Percentiles rank a stretch among this genome's conserved stretches.
Evolutionary conservation across 2,329 filamentous ascomycete genomes (phyloP).

Genomic region (Cladosporium sp.): DNA sequence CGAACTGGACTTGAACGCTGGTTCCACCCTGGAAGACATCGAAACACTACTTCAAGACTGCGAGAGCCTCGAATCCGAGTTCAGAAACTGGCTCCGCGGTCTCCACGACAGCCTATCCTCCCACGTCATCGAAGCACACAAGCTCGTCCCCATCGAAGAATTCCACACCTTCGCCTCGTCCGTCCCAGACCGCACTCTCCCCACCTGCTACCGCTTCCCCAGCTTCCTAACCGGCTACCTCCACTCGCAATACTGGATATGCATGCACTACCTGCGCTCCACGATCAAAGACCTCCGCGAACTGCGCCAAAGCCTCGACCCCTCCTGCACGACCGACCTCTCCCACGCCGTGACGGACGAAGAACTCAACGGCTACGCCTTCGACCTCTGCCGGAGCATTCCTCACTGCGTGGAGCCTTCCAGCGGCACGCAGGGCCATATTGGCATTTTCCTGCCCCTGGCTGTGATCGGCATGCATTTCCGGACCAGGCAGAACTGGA

Average conservation of each 20-base stretch:
- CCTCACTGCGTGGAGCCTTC: slow-evolving; percentile 28
- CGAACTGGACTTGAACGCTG: slow-evolving; percentile 14
- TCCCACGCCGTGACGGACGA: slow-evolving; percentile 16
- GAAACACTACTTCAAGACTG: slow-evolving; percentile 21
- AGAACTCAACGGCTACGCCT: slow-evolving; percentile 23
- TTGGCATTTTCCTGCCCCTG: slow-evolving; percentile 30
- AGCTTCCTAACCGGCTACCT: slow-evolving; percentile 29
- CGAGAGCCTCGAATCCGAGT: slow-evolving; percentile 18
- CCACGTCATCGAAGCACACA: slow-evolving; percentile 13
- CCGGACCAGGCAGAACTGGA: slow-evolving; percentile 10
- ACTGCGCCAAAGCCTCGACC: slow-evolving; percentile 5
- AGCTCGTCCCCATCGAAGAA: slow-evolving; percentile 19
- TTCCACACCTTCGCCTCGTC: slow-evolving; percentile 24
- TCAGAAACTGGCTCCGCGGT: slow-evolving; percentile 22
- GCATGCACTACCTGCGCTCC: slow-evolving; percentile 26
- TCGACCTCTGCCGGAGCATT: slow-evolving; percentile 26
- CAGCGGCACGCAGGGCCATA: slow-evolving; percentile 25
- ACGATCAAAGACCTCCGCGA: slow-evolving; percentile 15
- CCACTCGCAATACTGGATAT: slow-evolving; percentile 28
- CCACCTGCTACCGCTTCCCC: slow-evolving; percentile 24
- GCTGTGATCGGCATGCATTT: slow-evolving; percentile 27
- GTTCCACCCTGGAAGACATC: slow-evolving; percentile 12
- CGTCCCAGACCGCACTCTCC: slow-evolving; percentile 23
- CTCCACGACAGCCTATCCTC: background rate
- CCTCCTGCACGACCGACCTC: background rate